phyloP scores from a whole-genome alignment of 2,329 filamentous ascomycete genomes.

The Ophiostoma himal-ulmi region DNA sequence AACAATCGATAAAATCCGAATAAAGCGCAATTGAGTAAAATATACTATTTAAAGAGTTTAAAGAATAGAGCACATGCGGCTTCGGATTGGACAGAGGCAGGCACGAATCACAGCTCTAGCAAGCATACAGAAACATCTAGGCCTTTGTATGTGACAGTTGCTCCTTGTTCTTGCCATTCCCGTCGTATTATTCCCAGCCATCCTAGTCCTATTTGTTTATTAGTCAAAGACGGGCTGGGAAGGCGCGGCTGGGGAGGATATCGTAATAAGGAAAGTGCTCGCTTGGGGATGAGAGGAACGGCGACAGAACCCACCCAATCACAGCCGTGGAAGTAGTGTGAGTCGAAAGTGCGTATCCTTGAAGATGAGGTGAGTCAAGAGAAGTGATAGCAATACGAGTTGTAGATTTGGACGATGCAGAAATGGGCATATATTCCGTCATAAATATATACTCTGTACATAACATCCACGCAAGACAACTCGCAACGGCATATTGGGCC shows the following conservation, averaged over 20 bases:
- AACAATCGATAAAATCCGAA: background rate
- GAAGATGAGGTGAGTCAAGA: background rate
- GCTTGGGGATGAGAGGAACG: background rate
- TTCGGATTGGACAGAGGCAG: background rate
- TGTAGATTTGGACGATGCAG: background rate
- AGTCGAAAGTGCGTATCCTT: background rate
- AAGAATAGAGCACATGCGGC: background rate
- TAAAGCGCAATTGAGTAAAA: background rate
- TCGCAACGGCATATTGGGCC: background rate
- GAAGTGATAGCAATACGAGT: background rate
- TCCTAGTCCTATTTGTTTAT: background rate
- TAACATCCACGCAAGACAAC: background rate
- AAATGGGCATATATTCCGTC: background rate
- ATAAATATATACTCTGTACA: background rate
- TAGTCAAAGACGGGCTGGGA: background rate
- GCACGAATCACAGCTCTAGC: background rate
- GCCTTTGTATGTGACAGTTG: background rate
- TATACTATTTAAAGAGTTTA: background rate
- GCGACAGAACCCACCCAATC: background rate
- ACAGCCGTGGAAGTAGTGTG: background rate
- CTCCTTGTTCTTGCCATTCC: background rate
- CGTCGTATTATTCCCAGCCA: background rate
- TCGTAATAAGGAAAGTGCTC: background rate
- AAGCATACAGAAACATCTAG: background rate
- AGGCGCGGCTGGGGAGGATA: background rate